These are phyloP conservation scores for Trypanosoma conorhini DNA, from an alignment of 208 protist species.

Conservation along the genomic window DNA sequence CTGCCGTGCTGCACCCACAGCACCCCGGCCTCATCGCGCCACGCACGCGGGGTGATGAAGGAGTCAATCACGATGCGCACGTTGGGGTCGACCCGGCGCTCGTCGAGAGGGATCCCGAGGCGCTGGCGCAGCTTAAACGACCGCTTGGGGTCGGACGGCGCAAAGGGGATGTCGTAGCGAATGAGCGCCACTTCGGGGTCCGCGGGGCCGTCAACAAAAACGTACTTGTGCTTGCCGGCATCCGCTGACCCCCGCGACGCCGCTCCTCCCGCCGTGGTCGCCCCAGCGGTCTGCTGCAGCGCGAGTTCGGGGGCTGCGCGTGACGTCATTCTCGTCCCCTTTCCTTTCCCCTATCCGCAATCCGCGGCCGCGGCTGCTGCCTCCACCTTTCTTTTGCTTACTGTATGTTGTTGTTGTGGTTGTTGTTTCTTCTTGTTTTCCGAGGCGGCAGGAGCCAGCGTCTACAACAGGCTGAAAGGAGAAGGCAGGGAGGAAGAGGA, in stretches of 20 bases:
- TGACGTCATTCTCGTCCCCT: not conserved
- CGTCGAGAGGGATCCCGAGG: conserved; percentile 39
- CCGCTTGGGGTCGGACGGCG: conserved; percentile 52
- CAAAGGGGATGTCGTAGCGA: conserved; percentile 80
- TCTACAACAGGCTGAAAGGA: not conserved
- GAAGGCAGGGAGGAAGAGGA: not conserved
- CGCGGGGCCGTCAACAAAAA: conserved; percentile 73
- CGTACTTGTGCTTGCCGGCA: conserved; percentile 29
- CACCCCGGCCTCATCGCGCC: conserved; percentile 52
- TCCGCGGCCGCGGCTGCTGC: not conserved
- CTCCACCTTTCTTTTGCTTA: not conserved
- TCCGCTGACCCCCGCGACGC: not conserved
- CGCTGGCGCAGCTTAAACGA: conserved; percentile 59
- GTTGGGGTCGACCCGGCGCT: conserved; percentile 60
- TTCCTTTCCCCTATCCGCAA: not conserved
- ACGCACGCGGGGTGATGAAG: conserved; percentile 83
- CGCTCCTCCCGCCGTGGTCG: not conserved
- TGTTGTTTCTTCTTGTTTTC: conserved; percentile 1
- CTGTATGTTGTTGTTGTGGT: too few species aligned
- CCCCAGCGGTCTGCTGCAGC: not conserved
- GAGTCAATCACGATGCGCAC: conserved; percentile 80
- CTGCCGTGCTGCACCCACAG: conserved; percentile 88
- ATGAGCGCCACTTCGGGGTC: conserved; percentile 61
- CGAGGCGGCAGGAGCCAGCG: not conserved
- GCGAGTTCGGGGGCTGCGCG: not conserved